Conservation (phyloP, 2,329 filamentous ascomycete species). For the Tolypocladium capitatum region DNA sequence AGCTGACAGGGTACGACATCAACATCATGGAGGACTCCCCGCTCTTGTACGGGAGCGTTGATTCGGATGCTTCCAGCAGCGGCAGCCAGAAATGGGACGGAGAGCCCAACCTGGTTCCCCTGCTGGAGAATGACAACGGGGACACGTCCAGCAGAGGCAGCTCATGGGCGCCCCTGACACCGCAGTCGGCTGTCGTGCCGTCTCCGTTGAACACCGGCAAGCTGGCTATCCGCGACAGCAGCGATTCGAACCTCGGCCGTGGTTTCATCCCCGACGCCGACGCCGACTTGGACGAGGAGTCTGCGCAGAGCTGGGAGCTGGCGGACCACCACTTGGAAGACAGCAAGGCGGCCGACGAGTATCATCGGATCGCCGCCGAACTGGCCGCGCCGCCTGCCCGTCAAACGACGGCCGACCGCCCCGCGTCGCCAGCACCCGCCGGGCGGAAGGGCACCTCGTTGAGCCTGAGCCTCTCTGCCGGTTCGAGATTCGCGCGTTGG, state of each 20-base stretch:
- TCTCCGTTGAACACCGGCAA: conserved; percentile 4
- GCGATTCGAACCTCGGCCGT: conserved; percentile 1
- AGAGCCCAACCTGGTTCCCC: conserved; percentile 5
- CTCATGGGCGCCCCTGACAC: conserved; percentile 10
- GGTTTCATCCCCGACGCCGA: neutral
- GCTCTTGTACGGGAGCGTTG: neutral
- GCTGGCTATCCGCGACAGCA: conserved; percentile 2
- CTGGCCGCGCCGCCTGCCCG: conserved; percentile 11
- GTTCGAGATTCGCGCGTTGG: conserved; percentile 14
- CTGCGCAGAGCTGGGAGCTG: conserved; percentile 6
- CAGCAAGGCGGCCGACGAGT: conserved; percentile 18
- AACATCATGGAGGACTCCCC: conserved; percentile 9
- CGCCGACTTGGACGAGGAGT: conserved; percentile 2
- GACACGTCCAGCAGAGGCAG: conserved; percentile 8
- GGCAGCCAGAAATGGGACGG: neutral
- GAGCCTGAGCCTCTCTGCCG: conserved; percentile 13
- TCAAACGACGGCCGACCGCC: neutral
- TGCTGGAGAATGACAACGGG: conserved; percentile 8
- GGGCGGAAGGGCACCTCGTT: conserved; percentile 7
- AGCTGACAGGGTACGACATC: conserved; percentile 28
- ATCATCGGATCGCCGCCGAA: conserved; percentile 20
- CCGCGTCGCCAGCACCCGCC: neutral
- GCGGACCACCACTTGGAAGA: conserved; percentile 16
- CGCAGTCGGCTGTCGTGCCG: conserved; percentile 3
- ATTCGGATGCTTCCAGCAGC: conserved; percentile 3